These are phyloP conservation scores for Septoria petroselini DNA, from an alignment of 2,329 filamentous ascomycete species.

Conservation along the genomic window DNA sequence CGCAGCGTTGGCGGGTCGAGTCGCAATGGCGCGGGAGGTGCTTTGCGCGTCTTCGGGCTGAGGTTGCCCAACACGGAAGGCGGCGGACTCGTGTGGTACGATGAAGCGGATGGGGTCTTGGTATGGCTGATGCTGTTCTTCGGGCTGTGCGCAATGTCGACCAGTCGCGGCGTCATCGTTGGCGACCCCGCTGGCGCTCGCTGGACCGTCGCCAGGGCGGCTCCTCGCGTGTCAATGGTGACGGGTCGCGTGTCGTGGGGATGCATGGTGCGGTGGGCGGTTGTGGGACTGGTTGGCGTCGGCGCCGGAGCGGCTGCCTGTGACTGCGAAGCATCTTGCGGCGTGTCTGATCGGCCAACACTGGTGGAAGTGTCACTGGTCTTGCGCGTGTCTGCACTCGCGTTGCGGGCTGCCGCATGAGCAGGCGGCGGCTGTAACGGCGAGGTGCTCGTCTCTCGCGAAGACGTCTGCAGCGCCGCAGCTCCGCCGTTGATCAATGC, in stretches of 20 bases:
- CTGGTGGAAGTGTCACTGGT: slow-evolving; percentile 30
- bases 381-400: slow-evolving; percentile 32
- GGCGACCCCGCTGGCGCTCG: slow-evolving; percentile 26
- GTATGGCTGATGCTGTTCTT: slow-evolving; percentile 11
- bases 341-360: slow-evolving; percentile 34
- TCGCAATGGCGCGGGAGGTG: slow-evolving; percentile 79
- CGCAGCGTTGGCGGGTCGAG: slow-evolving; percentile 42
- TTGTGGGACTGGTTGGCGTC: slow-evolving; percentile 12
- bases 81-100: slow-evolving; percentile 22
- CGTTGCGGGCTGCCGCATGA: slow-evolving; percentile 24
- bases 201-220: slow-evolving; percentile 13
- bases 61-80: slow-evolving; percentile 20
- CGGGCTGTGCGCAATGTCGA: slow-evolving; percentile 18
- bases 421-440: slow-evolving; percentile 21
- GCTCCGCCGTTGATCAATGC: slow-evolving; percentile 25
- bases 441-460: slow-evolving; percentile 33
- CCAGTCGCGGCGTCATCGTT: slow-evolving; percentile 26
- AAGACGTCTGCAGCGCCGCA: slow-evolving; percentile 19
- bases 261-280: slow-evolving; percentile 9
- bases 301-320: neutral
- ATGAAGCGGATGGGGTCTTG: slow-evolving; percentile 18
- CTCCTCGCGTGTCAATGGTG: slow-evolving; percentile 10
- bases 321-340: slow-evolving; percentile 26
- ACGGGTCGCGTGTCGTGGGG: slow-evolving; percentile 3
- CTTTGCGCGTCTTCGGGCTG: slow-evolving; percentile 59